These are phyloP conservation scores for Crithidia bombi DNA, from an alignment of 208 protist species.

Conservation along the genomic window DNA sequence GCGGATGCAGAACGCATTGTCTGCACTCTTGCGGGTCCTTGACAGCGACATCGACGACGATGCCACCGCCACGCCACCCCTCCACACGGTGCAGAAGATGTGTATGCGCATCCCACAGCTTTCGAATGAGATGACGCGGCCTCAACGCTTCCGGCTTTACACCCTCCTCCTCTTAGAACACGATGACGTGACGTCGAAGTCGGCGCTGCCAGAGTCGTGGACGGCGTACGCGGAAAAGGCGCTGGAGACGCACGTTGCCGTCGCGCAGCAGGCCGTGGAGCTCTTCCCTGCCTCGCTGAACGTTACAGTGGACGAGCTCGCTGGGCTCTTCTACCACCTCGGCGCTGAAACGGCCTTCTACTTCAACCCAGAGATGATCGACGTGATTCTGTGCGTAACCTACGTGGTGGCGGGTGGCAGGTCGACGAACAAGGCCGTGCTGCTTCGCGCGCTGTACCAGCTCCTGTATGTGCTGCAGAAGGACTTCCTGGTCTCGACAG, in stretches of 20 bases:
- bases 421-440: slow-evolving; percentile 15
- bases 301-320: slow-evolving; percentile 23
- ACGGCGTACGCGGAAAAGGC: slow-evolving; percentile 30
- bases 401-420: slow-evolving; percentile 37
- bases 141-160: slow-evolving; percentile 62
- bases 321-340: slow-evolving; percentile 47
- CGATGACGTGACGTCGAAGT: neutral
- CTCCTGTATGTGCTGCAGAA: slow-evolving; percentile 34
- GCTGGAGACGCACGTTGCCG: slow-evolving; percentile 35
- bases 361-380: slow-evolving; percentile 49
- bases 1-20: slow-evolving; percentile 14
- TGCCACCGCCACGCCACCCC: neutral
- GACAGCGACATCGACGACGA: slow-evolving; percentile 14
- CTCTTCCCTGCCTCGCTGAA: slow-evolving; percentile 29
- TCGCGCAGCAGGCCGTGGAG: slow-evolving; percentile 29
- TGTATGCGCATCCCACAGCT: slow-evolving; percentile 71
- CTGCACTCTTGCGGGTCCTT: slow-evolving; percentile 27
- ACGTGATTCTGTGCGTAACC: slow-evolving; percentile 47
- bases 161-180: slow-evolving; percentile 51
- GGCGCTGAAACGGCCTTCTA: slow-evolving; percentile 42
- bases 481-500: slow-evolving; percentile 47
- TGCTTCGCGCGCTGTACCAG: slow-evolving; percentile 28
- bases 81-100: slow-evolving; percentile 52
- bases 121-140: slow-evolving; percentile 40
- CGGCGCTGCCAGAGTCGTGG: slow-evolving; percentile 5